Evolutionary conservation across 208 protist genomes (phyloP).

Genomic region (Vickermania ingenoplastis): DNA sequence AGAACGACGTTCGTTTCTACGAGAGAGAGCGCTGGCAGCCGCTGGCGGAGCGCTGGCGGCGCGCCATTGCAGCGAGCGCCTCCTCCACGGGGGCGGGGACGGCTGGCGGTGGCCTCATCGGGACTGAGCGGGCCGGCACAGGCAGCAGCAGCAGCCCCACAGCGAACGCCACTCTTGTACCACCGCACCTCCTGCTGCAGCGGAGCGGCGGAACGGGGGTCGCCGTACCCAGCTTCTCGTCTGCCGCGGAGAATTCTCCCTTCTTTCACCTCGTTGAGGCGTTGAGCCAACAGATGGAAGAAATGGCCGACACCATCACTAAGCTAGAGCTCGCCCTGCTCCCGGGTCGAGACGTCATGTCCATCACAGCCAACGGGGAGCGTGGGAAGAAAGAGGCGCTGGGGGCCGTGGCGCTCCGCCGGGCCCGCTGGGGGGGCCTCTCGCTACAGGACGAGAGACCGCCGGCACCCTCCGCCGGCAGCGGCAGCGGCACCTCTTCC

Average conservation of each 20-base stretch:
- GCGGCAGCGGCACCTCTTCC: too few species aligned
- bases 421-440: too few species aligned
- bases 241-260: conserved; percentile 12
- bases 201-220: conserved; percentile 11
- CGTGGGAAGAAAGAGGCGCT: conserved; percentile 7
- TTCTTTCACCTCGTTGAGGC: conserved; percentile 27
- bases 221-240: conserved; percentile 12
- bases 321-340: conserved; percentile 46
- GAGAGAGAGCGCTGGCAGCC: conserved; percentile 56
- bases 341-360: conserved; percentile 15
- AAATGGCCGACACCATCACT: conserved; percentile 19
- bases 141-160: neutral
- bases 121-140: neutral
- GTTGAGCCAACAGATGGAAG: conserved; percentile 28
- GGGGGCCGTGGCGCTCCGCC: neutral
- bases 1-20: conserved; percentile 44
- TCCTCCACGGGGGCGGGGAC: too few species aligned
- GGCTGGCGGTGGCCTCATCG: neutral
- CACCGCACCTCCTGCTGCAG: conserved; percentile 10
- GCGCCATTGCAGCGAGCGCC: neutral
- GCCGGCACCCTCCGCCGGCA: too few species aligned
- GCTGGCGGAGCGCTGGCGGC: conserved; percentile 32
- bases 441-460: too few species aligned
- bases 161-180: neutral
- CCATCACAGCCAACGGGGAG: conserved; percentile 1